Base-by-base conservation (phyloP, 192 early-diverging fungal species). In the Backusella liffmaniae region DNA sequence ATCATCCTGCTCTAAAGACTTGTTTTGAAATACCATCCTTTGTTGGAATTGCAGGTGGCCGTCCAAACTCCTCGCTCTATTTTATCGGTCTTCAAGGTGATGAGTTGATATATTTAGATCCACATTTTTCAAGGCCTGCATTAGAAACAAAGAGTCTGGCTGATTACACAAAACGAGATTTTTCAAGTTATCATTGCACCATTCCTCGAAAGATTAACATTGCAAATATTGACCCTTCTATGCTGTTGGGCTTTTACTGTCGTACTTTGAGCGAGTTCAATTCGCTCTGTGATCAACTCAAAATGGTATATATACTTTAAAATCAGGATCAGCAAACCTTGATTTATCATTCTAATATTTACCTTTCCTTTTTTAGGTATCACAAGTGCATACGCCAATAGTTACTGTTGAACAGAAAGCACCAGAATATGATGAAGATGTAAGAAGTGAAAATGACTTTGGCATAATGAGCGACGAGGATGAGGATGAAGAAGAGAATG, bases 1-100 rank as follows among this genome's bases (percentile, higher is more conserved):
- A 99, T 79, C 88, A 96, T 73, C 77, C 85, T 34, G 83, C 83
- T 10, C 79, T 94, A 59, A 93, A 92, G 86, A 83, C 89, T 7
- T 96, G 90, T 71, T 92, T 99, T 76, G 86, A 82, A 39, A 86
- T 96, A 56, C 87, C 92, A 23, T 89, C 92, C 37, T 94, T 91
- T 68, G 86, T 95, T 6, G 97, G 97, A 13, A 96, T 99, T 79
- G 97, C 96, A 49, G 97, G 97, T 21, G 98, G 98, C 10, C 85
- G 92, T 59, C 98, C 98, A n/a, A 94, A 95, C 9, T 98, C 98
- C 1, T 97, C 96, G 0, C 82, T 95, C 62, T 99, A 94, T 81
- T 98, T 99, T 86, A 88, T 95, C 35, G 97, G 97, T 29, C 86
- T 91, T 46, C 91, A 96, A 84, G 92, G 84, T 30, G 86, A 91